Base-by-base conservation (phyloP, 352 stramenopile genomes). In the Pythium myriotylum region DNA sequence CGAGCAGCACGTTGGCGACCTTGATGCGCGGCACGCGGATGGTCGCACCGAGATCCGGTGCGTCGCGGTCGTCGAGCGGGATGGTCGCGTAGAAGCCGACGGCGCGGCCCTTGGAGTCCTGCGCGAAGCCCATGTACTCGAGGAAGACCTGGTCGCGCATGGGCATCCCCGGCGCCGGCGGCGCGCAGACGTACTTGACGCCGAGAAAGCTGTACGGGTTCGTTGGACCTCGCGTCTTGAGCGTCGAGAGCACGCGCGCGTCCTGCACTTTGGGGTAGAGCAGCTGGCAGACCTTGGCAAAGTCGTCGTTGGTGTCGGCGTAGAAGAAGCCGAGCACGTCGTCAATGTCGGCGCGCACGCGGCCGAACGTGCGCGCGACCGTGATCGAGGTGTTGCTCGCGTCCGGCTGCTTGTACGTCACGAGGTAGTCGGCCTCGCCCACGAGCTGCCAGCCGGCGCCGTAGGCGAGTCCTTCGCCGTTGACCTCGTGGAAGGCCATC, bases 311-410 rank as follows among this genome's bases (percentile, higher is more conserved):
- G 24, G 33, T 67, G 37, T 60, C 59, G 3, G 59, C 27, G 27
- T 67, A 61, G 32, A 61, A 67, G 27, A 61, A 67, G 40, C 54
- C 59, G 50, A 67, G 60, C 33, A 67, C 23, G 39, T 61, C 54
- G 45, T 61, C 51, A 27, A 59, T 32, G 2, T 61, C 59, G 1
- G 51, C 47, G 17, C 50, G 43, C 24, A 61, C 39, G 24, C 54
- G 47, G 19, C 59, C 59, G 29, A 67, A 67, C 9, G 57, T 41
- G 3, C 59, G 49, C 22, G 23, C 23, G 55, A 42, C 53, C 32
- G 46, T 56, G 45, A 50, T 24, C 9, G 32, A 37, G 13, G 7
- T 20, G 55, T 35, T 47, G 12, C n/a, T 41, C 19, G 37, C 43
- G 16, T 63, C 55, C 3, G 46, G 32, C 35, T 55, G 29, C 37